Evolutionary conservation across 495 filamentous ascomycete genomes (phyloP).

Genomic region (Sordaria brevicollis): DNA sequence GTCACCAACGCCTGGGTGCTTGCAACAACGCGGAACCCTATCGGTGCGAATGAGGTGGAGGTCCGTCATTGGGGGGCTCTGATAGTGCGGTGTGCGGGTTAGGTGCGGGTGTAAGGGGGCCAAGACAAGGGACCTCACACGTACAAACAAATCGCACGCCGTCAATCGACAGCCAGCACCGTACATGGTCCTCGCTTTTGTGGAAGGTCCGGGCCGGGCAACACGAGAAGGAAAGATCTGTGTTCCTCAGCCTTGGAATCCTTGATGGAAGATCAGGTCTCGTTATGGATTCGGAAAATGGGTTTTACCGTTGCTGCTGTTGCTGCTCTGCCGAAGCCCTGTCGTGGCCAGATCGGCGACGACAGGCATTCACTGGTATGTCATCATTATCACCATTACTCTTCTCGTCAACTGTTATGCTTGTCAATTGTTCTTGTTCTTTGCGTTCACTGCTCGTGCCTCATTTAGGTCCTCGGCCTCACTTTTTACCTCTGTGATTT

Average conservation of each 20-base stretch:
- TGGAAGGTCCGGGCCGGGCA: not conserved
- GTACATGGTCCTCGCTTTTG: not conserved
- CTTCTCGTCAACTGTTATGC: not conserved
- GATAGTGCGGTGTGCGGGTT: slow-evolving; percentile 6
- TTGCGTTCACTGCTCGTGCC: not conserved
- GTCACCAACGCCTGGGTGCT: slow-evolving; percentile 10
- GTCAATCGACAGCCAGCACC: not conserved
- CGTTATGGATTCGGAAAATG: not conserved
- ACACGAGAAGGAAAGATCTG: not conserved
- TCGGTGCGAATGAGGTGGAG: slow-evolving; percentile 16
- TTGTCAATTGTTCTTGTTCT: not conserved
- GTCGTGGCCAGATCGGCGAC: not conserved
- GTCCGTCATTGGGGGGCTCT: slow-evolving; percentile 10
- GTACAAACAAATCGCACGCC: not conserved
- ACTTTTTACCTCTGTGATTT: not conserved
- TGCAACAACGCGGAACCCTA: slow-evolving; percentile 13
- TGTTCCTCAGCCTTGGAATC: not conserved
- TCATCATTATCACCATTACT: not conserved
- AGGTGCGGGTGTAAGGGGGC: not conserved
- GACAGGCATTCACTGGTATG: not conserved
- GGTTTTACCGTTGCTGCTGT: not conserved
- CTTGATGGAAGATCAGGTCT: not conserved
- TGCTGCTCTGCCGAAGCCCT: not conserved
- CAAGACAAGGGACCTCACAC: not conserved
- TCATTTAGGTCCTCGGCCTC: not conserved